Conservation (phyloP, 345 rosid genomes). For the Camelina hispida region DNA sequence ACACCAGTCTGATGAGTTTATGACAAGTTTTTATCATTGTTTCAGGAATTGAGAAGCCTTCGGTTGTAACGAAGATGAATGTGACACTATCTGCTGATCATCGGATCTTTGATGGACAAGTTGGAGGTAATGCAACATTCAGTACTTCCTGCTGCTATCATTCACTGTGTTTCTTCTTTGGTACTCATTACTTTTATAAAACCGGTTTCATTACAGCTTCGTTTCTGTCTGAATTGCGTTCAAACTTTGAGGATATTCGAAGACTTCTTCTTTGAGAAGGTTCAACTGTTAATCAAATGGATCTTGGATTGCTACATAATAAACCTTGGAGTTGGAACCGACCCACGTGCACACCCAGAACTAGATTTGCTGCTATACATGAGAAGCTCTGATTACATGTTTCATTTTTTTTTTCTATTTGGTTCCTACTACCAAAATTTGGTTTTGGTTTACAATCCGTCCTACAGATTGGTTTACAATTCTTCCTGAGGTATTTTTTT, state of each 20-base stretch:
- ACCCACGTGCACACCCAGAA: slow-evolving; percentile 33
- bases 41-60: slow-evolving; percentile 76
- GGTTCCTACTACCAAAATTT: slow-evolving; percentile 21
- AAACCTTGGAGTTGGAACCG: slow-evolving; percentile 36
- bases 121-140: slow-evolving; percentile 63
- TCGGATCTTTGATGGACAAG: slow-evolving; percentile 93
- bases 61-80: slow-evolving; percentile 77
- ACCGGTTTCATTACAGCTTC: slow-evolving; percentile 61
- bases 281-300: slow-evolving; percentile 29
- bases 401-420: slow-evolving; percentile 16
- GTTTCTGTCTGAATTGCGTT: slow-evolving; percentile 65
- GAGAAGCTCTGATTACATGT: slow-evolving; percentile 35
- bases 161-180: slow-evolving; percentile 13
- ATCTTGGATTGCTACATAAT: slow-evolving; percentile 27
- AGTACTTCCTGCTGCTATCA: neutral
- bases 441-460: slow-evolving; percentile 32
- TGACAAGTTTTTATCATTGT: slow-evolving; percentile 27
- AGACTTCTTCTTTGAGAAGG: slow-evolving; percentile 71
- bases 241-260: slow-evolving; percentile 76
- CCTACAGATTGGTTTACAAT: slow-evolving; percentile 9
- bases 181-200: slow-evolving; percentile 28
- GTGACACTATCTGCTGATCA: slow-evolving; percentile 92
- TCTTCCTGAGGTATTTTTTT: slow-evolving; percentile 30
- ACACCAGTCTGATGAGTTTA: neutral
- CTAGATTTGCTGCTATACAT: slow-evolving; percentile 27